Conservation (phyloP, 2,329 filamentous ascomycete genomes). For the Cytospora piceae region DNA sequence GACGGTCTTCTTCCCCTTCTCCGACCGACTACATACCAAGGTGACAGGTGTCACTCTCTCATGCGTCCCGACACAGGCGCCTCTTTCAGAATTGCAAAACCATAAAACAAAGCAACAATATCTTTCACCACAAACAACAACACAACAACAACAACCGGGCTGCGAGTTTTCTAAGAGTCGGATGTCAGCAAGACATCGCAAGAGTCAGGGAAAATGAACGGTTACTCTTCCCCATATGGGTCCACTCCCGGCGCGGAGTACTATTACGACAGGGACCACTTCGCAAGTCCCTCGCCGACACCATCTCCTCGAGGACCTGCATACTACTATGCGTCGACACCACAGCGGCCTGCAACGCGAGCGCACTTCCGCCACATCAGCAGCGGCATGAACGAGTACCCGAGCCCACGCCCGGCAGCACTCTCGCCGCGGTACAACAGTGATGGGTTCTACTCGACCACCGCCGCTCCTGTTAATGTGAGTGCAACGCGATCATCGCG, state of each 20-base stretch:
- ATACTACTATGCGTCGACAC: constrained; percentile 51
- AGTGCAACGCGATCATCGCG: constrained; percentile 55
- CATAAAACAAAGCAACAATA: constrained; percentile 19
- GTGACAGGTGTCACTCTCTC: constrained; percentile 57
- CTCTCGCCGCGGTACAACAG: constrained; percentile 66
- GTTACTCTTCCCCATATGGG: constrained; percentile 48
- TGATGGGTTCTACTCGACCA: constrained; percentile 56
- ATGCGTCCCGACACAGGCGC: constrained; percentile 53
- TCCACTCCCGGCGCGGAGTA: constrained; percentile 55
- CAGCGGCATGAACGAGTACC: constrained; percentile 46
- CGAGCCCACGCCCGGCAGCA: constrained; percentile 50
- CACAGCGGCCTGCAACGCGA: constrained; percentile 58
- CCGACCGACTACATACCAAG: constrained; percentile 65
- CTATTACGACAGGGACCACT: constrained; percentile 53
- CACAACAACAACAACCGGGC: constrained; percentile 31
- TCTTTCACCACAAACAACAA: constrained; percentile 26
- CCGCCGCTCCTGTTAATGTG: constrained; percentile 64
- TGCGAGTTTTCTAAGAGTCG: constrained; percentile 31
- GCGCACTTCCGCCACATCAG: constrained; percentile 53
- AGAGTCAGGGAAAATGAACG: constrained; percentile 46
- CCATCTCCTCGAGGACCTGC: constrained; percentile 56
- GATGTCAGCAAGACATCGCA: constrained; percentile 41
- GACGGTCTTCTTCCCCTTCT: constrained; percentile 57
- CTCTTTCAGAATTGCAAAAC: constrained; percentile 35
- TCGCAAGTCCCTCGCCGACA: constrained; percentile 59